Base-by-base conservation (phyloP, 2,329 filamentous ascomycete genomes). In the Colletotrichum sublineola region DNA sequence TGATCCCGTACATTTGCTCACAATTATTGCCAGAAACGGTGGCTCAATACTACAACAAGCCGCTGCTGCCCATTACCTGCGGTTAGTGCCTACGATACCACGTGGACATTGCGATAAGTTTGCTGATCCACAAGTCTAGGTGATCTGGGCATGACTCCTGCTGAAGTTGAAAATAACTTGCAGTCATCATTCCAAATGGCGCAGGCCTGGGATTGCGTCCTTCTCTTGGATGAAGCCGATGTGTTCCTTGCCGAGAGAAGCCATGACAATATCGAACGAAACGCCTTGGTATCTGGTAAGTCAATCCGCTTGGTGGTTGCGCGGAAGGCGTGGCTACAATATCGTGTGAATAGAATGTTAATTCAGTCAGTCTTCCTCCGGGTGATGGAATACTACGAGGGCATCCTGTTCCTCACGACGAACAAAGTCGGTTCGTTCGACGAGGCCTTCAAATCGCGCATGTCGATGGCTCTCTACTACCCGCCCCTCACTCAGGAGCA, bases 211-310 rank as follows among this genome's bases (percentile, higher is more conserved):
- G 75, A 69, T 0, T 76, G 75, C 11, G 55, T 71, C 15, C 60
- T 73, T 0, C 33, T 72, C 1, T 42, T 72, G 3, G 69, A 72
- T 6, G 66, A 72, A n/a, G 68, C 68, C 1, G 68, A 71, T 3
- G 58, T 68, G 1, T 71, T 68, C 8, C 84, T 97, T 15, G 93
- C 96, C 83, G 93, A 94, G 80, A 90, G 94, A 1, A 92, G 76
- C 46, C 76, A 77, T 65, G 74, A 94, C 15, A 69, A 61, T 5
- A 63, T 73, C 18, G 66, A 42, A 24, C 6, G 66, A 1, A 73
- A 73, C 4, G 70, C 58, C 0, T 24, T 69, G 1, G 70, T 69
- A 1, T 68, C 70, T 2, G 69, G 69, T 69, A 24, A 20, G 42
- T 66, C 33, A 18, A 14, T 7, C n/a, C 2, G 15, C 1, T 9